Conservation (phyloP, 2,329 filamentous ascomycete genomes). For the Aurifilum marmelostoma region DNA sequence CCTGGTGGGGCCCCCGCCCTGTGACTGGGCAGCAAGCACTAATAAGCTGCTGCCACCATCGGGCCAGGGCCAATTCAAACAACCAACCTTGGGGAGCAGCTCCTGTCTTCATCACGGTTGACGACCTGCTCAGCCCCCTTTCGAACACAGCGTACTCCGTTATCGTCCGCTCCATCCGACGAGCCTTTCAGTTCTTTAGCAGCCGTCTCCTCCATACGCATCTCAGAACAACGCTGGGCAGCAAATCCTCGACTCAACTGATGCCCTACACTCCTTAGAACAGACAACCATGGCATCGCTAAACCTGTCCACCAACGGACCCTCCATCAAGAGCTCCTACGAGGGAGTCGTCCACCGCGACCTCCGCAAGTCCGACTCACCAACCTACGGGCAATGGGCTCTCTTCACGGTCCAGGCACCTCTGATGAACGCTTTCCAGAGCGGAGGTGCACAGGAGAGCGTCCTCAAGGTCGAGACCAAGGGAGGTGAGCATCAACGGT, state of each 20-base stretch:
- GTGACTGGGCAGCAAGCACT: conserved; percentile 21
- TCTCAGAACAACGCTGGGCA: conserved; percentile 1
- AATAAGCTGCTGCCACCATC: conserved; percentile 23
- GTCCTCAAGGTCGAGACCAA: conserved; percentile 92
- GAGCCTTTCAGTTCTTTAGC: background rate
- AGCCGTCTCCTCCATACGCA: conserved; percentile 16
- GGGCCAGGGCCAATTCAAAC: conserved; percentile 12
- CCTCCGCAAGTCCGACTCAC: conserved; percentile 62
- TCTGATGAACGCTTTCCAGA: conserved; percentile 90
- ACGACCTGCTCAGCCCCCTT: conserved; percentile 29
- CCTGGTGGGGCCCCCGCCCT: conserved; percentile 26
- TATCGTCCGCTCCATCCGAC: conserved; percentile 8
- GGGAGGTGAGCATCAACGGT: conserved; percentile 63
- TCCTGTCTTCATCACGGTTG: conserved; percentile 26
- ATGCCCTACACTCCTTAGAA: conserved; percentile 26
- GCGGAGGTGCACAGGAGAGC: conserved; percentile 84
- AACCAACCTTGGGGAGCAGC: conserved; percentile 1
- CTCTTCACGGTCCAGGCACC: conserved; percentile 92
- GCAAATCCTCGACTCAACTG: conserved; percentile 18
- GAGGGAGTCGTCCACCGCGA: conserved; percentile 59
- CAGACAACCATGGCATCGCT: conserved; percentile 70
- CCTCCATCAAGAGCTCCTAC: conserved; percentile 83
- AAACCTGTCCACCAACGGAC: conserved; percentile 78
- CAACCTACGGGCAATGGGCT: conserved; percentile 90
- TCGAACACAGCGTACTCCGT: conserved; percentile 5